A percentile compares a stretch with the other conserved stretches of the same genome.
These are phyloP conservation scores for Spatholobus suberectus DNA, from an alignment of 306 rosid species.

Conservation along the genomic window DNA sequence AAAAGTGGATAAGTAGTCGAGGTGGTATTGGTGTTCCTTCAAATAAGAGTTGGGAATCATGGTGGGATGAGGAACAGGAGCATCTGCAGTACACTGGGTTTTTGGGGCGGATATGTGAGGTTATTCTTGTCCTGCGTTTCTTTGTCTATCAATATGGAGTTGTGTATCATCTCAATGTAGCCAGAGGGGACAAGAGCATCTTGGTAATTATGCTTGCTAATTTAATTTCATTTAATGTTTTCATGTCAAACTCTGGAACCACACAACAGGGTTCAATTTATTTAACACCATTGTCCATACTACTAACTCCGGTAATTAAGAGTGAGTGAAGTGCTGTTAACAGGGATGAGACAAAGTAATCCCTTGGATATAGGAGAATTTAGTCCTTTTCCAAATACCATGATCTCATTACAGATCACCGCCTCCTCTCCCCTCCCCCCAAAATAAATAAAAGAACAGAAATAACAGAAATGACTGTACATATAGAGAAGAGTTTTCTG, in stretches of 20 bases:
- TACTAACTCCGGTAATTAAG: slow-evolving; percentile 10
- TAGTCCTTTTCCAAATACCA: not conserved
- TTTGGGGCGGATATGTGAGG: slow-evolving; percentile 76
- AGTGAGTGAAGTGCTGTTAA: not conserved
- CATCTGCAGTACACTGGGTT: slow-evolving; percentile 80
- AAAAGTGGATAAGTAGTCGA: slow-evolving; percentile 83
- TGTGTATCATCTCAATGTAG: slow-evolving; percentile 82
- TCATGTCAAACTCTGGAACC: slow-evolving; percentile 30
- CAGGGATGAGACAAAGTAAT: not conserved
- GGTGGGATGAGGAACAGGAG: slow-evolving; percentile 99
- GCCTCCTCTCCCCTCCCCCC: not conserved
- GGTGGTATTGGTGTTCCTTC: slow-evolving; percentile 98
- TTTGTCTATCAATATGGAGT: slow-evolving; percentile 90
- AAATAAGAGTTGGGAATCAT: slow-evolving; percentile 96
- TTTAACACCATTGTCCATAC: slow-evolving; percentile 19
- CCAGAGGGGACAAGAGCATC: slow-evolving; percentile 76
- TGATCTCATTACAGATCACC: not conserved
- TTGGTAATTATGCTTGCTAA: slow-evolving; percentile 57
- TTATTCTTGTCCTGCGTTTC: slow-evolving; percentile 76
- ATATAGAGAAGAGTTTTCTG: slow-evolving; percentile 17
- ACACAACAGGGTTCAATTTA: slow-evolving; percentile 10
- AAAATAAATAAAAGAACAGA: not conserved
- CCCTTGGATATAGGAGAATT: not conserved
- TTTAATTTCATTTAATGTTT: slow-evolving; percentile 26
- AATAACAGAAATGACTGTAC: not conserved